Evolutionary conservation across 441 rosid species (phyloP).

Genomic region (Populus trichocarpa): DNA sequence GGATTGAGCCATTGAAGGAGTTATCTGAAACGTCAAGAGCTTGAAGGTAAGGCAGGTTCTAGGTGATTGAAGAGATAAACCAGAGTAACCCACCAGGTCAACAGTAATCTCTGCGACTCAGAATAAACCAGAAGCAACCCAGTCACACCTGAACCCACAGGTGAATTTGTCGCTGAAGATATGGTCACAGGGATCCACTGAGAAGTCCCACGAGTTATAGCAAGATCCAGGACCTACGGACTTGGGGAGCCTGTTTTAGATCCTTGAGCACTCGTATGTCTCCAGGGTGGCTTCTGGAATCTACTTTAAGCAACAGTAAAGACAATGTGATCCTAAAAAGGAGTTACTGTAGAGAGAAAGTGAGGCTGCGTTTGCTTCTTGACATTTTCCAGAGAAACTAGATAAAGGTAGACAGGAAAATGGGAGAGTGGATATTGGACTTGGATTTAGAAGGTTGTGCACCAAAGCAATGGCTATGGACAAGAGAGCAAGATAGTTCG

Average conservation of each 20-base stretch:
- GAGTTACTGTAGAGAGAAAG: constrained; percentile 11
- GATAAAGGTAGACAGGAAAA: constrained; percentile 22
- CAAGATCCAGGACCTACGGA: constrained; percentile 31
- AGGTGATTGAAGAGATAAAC: constrained; percentile 13
- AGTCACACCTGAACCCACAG: constrained; percentile 79
- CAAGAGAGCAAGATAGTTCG: too few species aligned
- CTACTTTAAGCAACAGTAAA: constrained; percentile 13
- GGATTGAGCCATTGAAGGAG: too few species aligned
- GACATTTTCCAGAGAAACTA: too few species aligned
- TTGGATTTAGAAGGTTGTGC: too few species aligned
- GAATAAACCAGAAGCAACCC: constrained; percentile 30
- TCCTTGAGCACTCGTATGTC: constrained; percentile 33
- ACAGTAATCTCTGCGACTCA: constrained; percentile 56
- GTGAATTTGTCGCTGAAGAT: constrained; percentile 63
- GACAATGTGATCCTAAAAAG: constrained; percentile 17
- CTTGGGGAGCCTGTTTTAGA: too few species aligned
- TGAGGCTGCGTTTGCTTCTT: too few species aligned
- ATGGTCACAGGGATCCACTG: constrained; percentile 69
- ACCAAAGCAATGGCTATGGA: too few species aligned
- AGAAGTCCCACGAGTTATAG: constrained; percentile 67
- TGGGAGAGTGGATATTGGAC: constrained; percentile 46
- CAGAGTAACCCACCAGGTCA: constrained; percentile 71
- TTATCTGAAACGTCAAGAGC: too few species aligned
- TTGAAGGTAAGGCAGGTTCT: too few species aligned
- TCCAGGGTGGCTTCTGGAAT: constrained; percentile 51